A percentile compares a stretch with the other conserved stretches of the same genome.
Conservation (phyloP, 345 rosid genomes). For the Corymbia maculata region DNA sequence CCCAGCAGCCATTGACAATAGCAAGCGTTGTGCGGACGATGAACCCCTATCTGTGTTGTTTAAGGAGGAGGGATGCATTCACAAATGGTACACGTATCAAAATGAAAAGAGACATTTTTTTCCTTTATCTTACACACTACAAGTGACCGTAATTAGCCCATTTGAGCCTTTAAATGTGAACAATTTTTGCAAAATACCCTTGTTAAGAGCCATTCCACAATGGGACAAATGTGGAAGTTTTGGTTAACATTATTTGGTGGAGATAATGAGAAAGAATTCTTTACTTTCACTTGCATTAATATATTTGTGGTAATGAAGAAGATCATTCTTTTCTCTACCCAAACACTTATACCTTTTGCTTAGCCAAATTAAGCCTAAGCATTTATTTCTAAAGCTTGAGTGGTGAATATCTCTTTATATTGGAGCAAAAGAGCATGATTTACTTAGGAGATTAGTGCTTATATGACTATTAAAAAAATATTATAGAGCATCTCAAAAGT, state of each 20-base stretch:
- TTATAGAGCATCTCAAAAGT: not conserved
- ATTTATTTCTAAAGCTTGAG: not conserved
- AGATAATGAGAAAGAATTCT: not conserved
- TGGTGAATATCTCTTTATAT: not conserved
- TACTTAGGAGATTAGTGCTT: not conserved
- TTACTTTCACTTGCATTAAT: not conserved
- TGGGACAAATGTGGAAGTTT: not conserved
- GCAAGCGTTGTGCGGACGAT: no score
- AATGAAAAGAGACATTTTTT: no score
- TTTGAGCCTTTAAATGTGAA: no score
- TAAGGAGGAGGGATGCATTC: no score
- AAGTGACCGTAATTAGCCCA: no score
- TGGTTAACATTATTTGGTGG: not conserved
- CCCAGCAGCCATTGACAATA: no score
- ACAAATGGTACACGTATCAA: no score
- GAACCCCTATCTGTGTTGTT: no score
- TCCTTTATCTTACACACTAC: no score
- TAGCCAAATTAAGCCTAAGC: not conserved
- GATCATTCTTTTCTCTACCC: not conserved
- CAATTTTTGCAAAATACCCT: no score
- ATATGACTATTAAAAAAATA: not conserved
- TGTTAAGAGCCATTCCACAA: no score
- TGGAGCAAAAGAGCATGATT: not conserved
- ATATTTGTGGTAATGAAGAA: not conserved
- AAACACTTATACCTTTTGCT: not conserved